Percentiles rank a stretch among this genome's conserved stretches.
phyloP scores from a whole-genome alignment of 495 filamentous ascomycete species.

The Peziza echinospora region DNA sequence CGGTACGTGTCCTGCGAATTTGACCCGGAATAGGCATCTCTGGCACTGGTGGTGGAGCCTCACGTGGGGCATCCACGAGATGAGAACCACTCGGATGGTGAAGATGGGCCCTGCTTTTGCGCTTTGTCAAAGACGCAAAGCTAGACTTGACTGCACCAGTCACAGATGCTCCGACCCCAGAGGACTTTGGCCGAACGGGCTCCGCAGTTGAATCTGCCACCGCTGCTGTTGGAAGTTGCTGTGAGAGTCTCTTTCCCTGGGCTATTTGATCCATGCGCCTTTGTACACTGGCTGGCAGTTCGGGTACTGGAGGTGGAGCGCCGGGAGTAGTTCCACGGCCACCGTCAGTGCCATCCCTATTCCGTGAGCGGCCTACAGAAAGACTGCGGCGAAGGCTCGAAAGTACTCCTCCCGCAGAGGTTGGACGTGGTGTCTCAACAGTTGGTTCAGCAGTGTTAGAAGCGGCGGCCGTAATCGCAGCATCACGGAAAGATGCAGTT shows the following conservation, averaged over 20 bases:
- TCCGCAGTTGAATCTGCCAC: not conserved
- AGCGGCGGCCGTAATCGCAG: no score
- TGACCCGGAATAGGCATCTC: not conserved
- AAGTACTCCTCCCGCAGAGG: not conserved
- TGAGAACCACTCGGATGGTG: not conserved
- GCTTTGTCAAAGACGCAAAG: not conserved
- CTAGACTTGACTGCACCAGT: not conserved
- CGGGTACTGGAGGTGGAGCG: not conserved
- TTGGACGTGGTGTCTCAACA: no score
- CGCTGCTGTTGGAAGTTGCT: not conserved
- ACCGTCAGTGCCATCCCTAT: not conserved
- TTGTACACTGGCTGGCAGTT: not conserved
- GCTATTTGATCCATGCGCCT: not conserved
- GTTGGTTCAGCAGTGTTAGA: no score
- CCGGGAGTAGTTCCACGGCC: not conserved
- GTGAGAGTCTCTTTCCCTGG: not conserved
- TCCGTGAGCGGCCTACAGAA: not conserved
- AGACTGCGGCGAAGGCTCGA: not conserved
- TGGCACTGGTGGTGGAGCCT: not conserved
- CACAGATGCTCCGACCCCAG: not conserved
- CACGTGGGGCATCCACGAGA: not conserved
- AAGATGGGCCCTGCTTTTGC: not conserved
- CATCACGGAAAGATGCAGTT: no score
- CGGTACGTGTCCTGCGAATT: not conserved
- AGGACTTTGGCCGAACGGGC: not conserved